Evolutionary conservation across 306 rosid genomes (phyloP).

Genomic region (Comarum palustre): DNA sequence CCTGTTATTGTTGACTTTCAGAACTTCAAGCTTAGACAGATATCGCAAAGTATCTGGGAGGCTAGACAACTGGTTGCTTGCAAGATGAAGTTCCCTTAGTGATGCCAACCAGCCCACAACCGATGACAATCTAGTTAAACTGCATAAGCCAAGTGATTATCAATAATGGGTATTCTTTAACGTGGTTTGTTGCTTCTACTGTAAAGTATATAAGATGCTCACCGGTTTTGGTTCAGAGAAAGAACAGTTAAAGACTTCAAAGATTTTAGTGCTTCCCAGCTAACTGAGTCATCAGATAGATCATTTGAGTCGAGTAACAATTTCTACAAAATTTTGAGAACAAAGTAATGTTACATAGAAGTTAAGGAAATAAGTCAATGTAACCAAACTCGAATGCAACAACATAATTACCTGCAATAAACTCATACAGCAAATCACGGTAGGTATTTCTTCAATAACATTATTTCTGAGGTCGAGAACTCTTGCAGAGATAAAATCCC

Average conservation of each 20-base stretch:
- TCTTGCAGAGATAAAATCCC: conserved; percentile 70
- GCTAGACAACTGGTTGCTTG: conserved; percentile 59
- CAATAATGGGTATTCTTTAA: neutral
- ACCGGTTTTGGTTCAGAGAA: conserved; percentile 73
- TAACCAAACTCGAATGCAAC: conserved; percentile 12
- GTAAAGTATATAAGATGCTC: conserved; percentile 33
- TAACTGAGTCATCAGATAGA: conserved; percentile 48
- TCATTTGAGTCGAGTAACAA: conserved; percentile 53
- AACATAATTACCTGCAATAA: conserved; percentile 50
- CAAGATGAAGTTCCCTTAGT: conserved; percentile 63
- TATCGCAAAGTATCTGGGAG: conserved; percentile 68
- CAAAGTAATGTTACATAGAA: conserved; percentile 16
- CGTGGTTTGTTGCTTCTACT: neutral
- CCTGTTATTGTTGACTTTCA: conserved; percentile 74
- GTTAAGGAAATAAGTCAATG: neutral
- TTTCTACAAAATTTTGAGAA: conserved; percentile 51
- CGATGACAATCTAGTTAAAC: conserved; percentile 65
- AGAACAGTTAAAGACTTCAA: conserved; percentile 58
- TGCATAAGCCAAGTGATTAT: conserved; percentile 26
- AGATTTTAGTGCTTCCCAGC: conserved; percentile 65
- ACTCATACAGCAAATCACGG: conserved; percentile 45
- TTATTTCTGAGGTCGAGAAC: conserved; percentile 66
- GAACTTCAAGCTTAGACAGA: conserved; percentile 60
- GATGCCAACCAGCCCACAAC: conserved; percentile 57
- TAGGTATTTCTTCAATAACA: conserved; percentile 51